Conservation (phyloP, 108 stramenopile species). For the Cyclotella sp. region DNA sequence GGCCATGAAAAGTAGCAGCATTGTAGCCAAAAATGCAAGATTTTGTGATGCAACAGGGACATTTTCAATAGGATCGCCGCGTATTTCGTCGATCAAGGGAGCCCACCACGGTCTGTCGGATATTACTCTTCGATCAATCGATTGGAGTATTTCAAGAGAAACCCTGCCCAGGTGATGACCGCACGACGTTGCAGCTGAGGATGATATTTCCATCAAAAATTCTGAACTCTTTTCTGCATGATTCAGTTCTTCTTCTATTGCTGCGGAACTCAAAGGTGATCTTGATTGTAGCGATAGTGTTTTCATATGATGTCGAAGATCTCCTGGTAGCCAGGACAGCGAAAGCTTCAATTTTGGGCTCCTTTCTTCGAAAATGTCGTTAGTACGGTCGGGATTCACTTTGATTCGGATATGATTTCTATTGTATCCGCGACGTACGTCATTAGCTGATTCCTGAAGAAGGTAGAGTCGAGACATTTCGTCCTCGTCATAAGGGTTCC, state of each 20-base stretch:
- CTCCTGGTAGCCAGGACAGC: constrained; percentile 74
- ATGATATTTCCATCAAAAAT: constrained; percentile 43
- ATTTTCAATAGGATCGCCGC: not conserved
- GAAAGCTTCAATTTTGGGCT: constrained; percentile 22
- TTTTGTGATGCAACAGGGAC: not conserved
- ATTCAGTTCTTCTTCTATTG: constrained; percentile 30
- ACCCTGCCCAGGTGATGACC: not conserved
- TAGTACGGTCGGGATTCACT: constrained; percentile 1
- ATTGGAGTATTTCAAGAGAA: not conserved
- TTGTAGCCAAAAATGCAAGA: not conserved
- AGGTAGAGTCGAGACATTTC: constrained; percentile 32
- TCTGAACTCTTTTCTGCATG: constrained; percentile 37
- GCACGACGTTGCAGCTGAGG: not conserved
- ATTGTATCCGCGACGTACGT: constrained; percentile 35
- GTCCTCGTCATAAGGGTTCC: constrained; percentile 10
- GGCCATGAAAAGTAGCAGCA: not conserved
- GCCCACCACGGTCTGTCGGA: constrained; percentile 18
- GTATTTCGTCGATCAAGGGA: not conserved
- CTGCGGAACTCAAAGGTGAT: constrained; percentile 23
- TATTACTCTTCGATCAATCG: not conserved
- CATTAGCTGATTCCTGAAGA: constrained; percentile 29
- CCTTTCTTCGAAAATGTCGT: not conserved
- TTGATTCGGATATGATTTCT: constrained; percentile 42
- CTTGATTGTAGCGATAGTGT: constrained; percentile 44
- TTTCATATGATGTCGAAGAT: constrained; percentile 67